A percentile compares a stretch with the other conserved stretches of the same genome.
These are phyloP conservation scores for Penicillium egyptiacum DNA, from an alignment of 495 filamentous ascomycete species.

Conservation along the genomic window DNA sequence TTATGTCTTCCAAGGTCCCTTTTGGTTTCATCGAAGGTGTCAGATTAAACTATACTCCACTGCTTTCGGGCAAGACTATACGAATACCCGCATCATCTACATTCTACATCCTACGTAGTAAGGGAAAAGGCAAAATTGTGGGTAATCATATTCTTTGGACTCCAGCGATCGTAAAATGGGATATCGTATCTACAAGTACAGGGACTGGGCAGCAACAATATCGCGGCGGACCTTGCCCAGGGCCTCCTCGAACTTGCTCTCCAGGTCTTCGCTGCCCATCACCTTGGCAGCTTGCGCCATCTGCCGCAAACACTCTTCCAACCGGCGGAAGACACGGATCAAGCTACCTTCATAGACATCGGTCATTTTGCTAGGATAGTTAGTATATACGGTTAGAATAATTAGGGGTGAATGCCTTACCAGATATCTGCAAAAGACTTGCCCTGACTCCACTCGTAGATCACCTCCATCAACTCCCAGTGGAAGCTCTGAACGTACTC, in stretches of 20 bases:
- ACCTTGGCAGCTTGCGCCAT: slow-evolving; percentile 96
- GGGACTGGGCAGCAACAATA: slow-evolving; percentile 87
- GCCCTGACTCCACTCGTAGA: slow-evolving; percentile 90
- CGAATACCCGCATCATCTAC: slow-evolving; percentile 15
- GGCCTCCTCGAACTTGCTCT: slow-evolving; percentile 81
- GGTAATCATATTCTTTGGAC: slow-evolving; percentile 10
- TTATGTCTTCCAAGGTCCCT: neutral
- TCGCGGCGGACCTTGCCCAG: slow-evolving; percentile 83
- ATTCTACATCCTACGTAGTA: neutral
- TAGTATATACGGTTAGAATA: slow-evolving; percentile 10
- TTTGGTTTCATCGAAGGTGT: neutral
- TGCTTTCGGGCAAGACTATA: slow-evolving; percentile 9
- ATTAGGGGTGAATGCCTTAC: slow-evolving; percentile 54
- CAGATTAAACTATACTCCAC: slow-evolving; percentile 6
- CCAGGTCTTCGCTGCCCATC: slow-evolving; percentile 94
- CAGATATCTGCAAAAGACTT: slow-evolving; percentile 93
- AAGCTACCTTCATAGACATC: slow-evolving; percentile 95
- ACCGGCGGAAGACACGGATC: slow-evolving; percentile 90
- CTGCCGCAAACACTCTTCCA: slow-evolving; percentile 94
- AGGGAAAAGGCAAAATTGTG: neutral
- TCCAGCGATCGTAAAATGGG: slow-evolving; percentile 3
- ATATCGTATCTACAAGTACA: slow-evolving; percentile 67
- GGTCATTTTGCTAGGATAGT: slow-evolving; percentile 79
- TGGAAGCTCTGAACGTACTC: slow-evolving; percentile 88
- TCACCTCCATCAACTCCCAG: slow-evolving; percentile 92